Base-by-base conservation (phyloP, 345 rosid species). In the Populus pruinosa region DNA sequence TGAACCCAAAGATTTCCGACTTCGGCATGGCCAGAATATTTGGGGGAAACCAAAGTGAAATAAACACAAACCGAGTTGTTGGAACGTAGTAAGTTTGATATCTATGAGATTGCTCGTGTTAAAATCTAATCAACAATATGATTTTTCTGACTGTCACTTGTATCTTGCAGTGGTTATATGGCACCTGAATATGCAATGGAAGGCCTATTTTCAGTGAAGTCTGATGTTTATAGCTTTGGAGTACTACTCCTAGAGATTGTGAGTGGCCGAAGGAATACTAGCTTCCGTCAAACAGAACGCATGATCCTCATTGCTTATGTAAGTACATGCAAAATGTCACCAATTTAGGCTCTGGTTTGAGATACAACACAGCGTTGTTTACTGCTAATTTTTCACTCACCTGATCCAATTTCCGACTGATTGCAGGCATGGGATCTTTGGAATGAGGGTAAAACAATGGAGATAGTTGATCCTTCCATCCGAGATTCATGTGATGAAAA, bases 11-110 rank as follows among this genome's bases (percentile, higher is more conserved):
- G 62, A 80, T 80, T 65, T 80, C 83, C 71, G 83, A 80, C 62
- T 80, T 80, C 18, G 83, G 83, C 39, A 71, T 80, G 83, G 83
- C 83, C 43, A 80, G 83, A 56, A 80, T 80, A 23, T 76, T 80
- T 27, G 79, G 79, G 8, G 79, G 76, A 69, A 80, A 80, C 63
- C 83, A 80, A 56, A 80, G 67, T 56, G 83, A 80, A 77, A 31
- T 74, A 23, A 80, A 71, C 75, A 80, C 83, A 20, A 71, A 80
- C 72, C 65, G 79, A 66, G 77, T 80, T 71, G 83, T 80, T 10
- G 83, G 83, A 12, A 80, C 83, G 66, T 76, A 75, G 83, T 80
- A 80, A 62, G 75, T 71, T 44, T 27, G 5, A 70, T 70, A 29
- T 1, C 6, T 44, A 31, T 33, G 25, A 78, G 25, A 64, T 36